Evolutionary conservation across 2,329 filamentous ascomycete genomes (phyloP).

Genomic region (Coniochaeta sp.): DNA sequence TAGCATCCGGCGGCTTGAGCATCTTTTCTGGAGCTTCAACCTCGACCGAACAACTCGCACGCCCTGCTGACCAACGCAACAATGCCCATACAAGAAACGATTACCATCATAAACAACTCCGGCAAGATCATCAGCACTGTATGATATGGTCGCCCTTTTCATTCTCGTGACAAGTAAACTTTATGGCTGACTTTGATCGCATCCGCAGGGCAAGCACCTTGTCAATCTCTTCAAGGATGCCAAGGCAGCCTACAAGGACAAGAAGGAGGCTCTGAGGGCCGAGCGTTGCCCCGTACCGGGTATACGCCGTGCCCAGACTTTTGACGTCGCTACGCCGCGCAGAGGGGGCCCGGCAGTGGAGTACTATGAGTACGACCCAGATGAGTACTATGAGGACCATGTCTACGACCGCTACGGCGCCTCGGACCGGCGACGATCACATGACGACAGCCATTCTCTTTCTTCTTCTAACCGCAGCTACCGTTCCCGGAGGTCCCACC

Average conservation of each 20-base stretch:
- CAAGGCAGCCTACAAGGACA: slow-evolving; percentile 77
- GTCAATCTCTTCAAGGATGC: slow-evolving; percentile 89
- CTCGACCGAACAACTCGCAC: neutral
- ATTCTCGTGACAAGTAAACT: neutral
- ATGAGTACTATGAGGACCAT: slow-evolving; percentile 17
- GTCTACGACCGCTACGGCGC: slow-evolving; percentile 13
- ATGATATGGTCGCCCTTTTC: slow-evolving; percentile 31
- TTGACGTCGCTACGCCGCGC: slow-evolving; percentile 26
- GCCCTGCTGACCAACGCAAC: slow-evolving; percentile 6
- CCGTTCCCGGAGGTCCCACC: slow-evolving; percentile 27
- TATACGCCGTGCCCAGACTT: slow-evolving; percentile 54
- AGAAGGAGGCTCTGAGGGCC: slow-evolving; percentile 73
- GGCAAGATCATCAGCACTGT: slow-evolving; percentile 88
- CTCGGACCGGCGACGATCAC: slow-evolving; percentile 12
- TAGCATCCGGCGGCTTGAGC: neutral
- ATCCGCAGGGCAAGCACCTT: slow-evolving; percentile 72
- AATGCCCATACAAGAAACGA: slow-evolving; percentile 56
- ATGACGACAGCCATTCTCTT: slow-evolving; percentile 19
- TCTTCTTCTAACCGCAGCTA: slow-evolving; percentile 28
- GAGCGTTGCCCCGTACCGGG: slow-evolving; percentile 34
- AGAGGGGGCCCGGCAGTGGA: slow-evolving; percentile 3
- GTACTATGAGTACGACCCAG: slow-evolving; percentile 20
- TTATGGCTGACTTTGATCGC: slow-evolving; percentile 2
- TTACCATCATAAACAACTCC: slow-evolving; percentile 84
- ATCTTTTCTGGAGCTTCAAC: neutral